Conservation (phyloP, 2,329 filamentous ascomycete genomes). For the Colletotrichum cuscutae region DNA sequence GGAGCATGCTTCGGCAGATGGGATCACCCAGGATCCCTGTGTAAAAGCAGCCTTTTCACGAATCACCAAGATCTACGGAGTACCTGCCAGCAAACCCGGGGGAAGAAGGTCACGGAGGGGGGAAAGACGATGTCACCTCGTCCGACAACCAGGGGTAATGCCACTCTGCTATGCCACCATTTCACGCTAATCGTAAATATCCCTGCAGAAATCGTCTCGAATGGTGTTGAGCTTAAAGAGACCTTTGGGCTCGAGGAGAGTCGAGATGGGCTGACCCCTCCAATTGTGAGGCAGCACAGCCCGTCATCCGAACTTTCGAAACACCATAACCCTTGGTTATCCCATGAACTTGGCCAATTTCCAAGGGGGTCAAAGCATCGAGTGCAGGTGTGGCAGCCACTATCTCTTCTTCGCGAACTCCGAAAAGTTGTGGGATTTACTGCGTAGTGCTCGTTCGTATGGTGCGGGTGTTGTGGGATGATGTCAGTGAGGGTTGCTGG, state of each 20-base stretch:
- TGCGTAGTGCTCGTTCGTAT: background rate
- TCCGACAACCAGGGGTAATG: conserved; percentile 18
- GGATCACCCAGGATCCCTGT: conserved; percentile 15
- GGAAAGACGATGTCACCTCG: conserved; percentile 19
- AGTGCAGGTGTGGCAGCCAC: conserved; percentile 5
- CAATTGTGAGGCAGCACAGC: conserved; percentile 32
- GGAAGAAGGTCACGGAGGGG: background rate
- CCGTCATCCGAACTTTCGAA: conserved; percentile 34
- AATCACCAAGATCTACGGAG: conserved; percentile 5
- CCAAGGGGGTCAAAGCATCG: conserved; percentile 16
- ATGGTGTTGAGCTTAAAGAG: conserved; percentile 34
- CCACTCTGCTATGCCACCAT: background rate
- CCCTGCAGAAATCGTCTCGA: conserved; percentile 9
- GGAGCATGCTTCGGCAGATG: conserved; percentile 5
- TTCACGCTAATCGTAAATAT: background rate
- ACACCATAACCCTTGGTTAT: conserved; percentile 11
- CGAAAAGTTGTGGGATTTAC: background rate
- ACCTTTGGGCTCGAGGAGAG: background rate
- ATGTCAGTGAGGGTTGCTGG: conserved; percentile 18
- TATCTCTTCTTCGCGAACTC: conserved; percentile 11
- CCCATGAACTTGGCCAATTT: conserved; percentile 24
- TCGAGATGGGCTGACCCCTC: conserved; percentile 21
- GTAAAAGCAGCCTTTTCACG: background rate
- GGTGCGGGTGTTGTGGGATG: background rate
- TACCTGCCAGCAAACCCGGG: background rate